Percentiles rank a stretch among this genome's conserved stretches.
phyloP scores from a whole-genome alignment of 331 rosid genomes.

The Telfairia occidentalis region DNA sequence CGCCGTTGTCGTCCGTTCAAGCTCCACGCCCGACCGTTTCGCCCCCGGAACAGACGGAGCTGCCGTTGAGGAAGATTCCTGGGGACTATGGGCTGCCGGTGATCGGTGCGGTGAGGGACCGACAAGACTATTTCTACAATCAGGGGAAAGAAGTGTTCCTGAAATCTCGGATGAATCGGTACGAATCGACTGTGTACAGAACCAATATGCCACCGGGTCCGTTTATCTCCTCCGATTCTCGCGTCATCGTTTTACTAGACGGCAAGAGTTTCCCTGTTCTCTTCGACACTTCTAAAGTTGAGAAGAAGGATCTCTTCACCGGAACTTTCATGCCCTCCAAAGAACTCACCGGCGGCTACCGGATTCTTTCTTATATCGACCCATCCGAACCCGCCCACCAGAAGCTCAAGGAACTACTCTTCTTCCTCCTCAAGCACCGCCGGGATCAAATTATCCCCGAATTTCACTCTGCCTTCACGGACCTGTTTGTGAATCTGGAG shows the following conservation, averaged over 20 bases:
- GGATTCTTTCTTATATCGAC: slow-evolving; percentile 74
- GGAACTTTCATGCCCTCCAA: slow-evolving; percentile 79
- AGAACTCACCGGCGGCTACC: slow-evolving; percentile 79
- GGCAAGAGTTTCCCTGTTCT: slow-evolving; percentile 69
- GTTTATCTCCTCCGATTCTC: slow-evolving; percentile 34
- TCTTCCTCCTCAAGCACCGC: slow-evolving; percentile 52
- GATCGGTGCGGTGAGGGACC: slow-evolving; percentile 55
- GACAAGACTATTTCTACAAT: slow-evolving; percentile 63
- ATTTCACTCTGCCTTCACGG: slow-evolving; percentile 41
- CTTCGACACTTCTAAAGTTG: slow-evolving; percentile 63
- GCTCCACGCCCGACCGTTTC: slow-evolving; percentile 13
- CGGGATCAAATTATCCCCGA: slow-evolving; percentile 51
- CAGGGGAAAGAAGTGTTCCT: slow-evolving; percentile 62
- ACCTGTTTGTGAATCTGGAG: slow-evolving; percentile 46
- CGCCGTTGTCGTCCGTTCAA: slow-evolving; percentile 22
- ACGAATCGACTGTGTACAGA: slow-evolving; percentile 67
- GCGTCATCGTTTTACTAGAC: slow-evolving; percentile 67
- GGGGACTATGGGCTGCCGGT: slow-evolving; percentile 66
- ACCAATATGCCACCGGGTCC: slow-evolving; percentile 95
- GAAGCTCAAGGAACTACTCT: slow-evolving; percentile 47
- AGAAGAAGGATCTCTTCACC: slow-evolving; percentile 63
- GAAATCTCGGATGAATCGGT: slow-evolving; percentile 39
- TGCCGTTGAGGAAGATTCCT: slow-evolving; percentile 54
- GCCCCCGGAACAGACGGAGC: slow-evolving; percentile 14
- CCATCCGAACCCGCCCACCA: slow-evolving; percentile 77